A percentile compares a stretch with the other conserved stretches of the same genome.
phyloP scores from a whole-genome alignment of 2,329 filamentous ascomycete genomes.

The Cordyceps tenuipes region DNA sequence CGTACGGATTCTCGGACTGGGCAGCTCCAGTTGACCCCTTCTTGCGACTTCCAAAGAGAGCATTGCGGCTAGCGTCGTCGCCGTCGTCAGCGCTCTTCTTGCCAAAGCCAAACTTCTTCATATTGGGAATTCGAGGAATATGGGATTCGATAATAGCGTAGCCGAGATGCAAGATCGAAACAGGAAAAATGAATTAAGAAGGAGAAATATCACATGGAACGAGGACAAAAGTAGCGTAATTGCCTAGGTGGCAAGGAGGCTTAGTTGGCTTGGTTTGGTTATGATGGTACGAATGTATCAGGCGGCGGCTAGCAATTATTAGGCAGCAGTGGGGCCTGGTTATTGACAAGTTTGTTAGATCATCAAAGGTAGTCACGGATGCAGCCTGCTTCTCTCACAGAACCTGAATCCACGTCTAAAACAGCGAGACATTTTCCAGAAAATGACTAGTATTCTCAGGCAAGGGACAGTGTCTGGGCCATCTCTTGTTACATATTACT shows the following conservation, averaged over 20 bases:
- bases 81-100: constrained; percentile 43
- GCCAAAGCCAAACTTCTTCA: constrained; percentile 54
- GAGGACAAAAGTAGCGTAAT: neutral
- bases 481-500: neutral
- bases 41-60: constrained; percentile 46
- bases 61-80: constrained; percentile 40
- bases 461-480: neutral
- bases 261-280: constrained; percentile 1
- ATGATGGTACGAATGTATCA: neutral
- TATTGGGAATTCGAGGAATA: constrained; percentile 19
- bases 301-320: constrained; percentile 2
- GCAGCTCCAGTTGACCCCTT: constrained; percentile 37
- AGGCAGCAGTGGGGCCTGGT: neutral
- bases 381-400: neutral
- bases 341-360: neutral
- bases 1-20: constrained; percentile 48
- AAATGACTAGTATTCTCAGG: neutral
- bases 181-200: neutral
- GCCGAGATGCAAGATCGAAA: neutral
- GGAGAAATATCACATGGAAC: neutral
- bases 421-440: neutral
- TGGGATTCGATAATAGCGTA: neutral
- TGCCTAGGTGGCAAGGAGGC: constrained; percentile 3
- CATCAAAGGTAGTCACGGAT: neutral
- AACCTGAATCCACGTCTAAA: neutral